Base-by-base conservation (phyloP, 345 rosid genomes). In the Linum trigynum region DNA sequence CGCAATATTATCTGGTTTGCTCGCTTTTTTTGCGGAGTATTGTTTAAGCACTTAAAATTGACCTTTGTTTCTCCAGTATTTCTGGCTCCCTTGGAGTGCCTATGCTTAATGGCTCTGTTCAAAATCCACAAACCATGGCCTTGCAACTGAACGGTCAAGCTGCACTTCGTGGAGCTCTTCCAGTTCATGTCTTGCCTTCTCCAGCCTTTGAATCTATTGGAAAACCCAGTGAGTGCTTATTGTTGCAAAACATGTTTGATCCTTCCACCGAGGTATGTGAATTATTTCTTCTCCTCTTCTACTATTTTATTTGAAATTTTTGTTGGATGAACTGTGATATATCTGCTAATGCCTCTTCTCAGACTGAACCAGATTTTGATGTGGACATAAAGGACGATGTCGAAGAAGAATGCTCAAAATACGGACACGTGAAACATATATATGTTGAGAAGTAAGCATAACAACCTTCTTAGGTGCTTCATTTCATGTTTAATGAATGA, bases 171-270 rank as follows among this genome's bases (percentile, higher is more conserved):
- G 69, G 83, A 67, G 45, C 82, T 71, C 79, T 85, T 71, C 85
- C 90, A 16, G 67, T 78, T 53, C 68, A 81, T 60, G 73, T 82
- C 68, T 70, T 87, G 55, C 75, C 95, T 60, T 55, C 82, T 63
- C 75, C 80, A 8, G 77, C 75, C 62, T 5, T 76, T 7, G 92
- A 86, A 70, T 71, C 85, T 72, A 67, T 87, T 80, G 98, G 96
- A 65, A 79, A 53, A 67, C 95, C 98, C n/a, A 83, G 88, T 61
- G 92, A 87, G 71, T 92, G 92, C 68, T 82, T 92, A 69, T 73
- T 92, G 71, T 79, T 92, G 79, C 89, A 92, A 79, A 92, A 92
- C 71, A 78, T 92, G 90, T 92, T 92, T 71, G 98, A 89, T 78
- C 91, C 96, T 67, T 85, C 84, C 12, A 80, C 95, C 1, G 98